phyloP scores from a whole-genome alignment of 2,329 filamentous ascomycete genomes.

The Rhexocercosporidium sp. region DNA sequence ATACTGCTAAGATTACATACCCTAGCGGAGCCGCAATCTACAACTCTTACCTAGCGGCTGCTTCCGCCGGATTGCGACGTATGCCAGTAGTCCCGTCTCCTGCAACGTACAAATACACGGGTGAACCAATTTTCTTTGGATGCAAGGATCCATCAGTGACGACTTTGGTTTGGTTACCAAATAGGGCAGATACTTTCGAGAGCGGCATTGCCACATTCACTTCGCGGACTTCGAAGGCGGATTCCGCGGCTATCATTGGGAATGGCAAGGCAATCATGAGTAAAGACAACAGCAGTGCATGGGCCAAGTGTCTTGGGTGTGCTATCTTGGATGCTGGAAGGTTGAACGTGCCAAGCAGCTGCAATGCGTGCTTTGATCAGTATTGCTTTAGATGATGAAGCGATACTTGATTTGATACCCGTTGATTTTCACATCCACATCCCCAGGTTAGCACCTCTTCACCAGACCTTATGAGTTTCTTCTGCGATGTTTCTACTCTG shows the following conservation, averaged over 20 bases:
- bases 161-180: constrained; percentile 14
- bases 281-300: constrained; percentile 4
- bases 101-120: neutral
- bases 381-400: constrained; percentile 8
- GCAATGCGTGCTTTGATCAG: constrained; percentile 9
- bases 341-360: constrained; percentile 9
- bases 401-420: too few relatives aligned
- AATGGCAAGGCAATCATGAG: constrained; percentile 19
- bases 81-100: constrained; percentile 9
- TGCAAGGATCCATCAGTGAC: neutral
- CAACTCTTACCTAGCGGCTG: constrained; percentile 6
- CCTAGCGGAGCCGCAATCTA: constrained; percentile 10
- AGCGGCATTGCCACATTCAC: constrained; percentile 13
- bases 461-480: too few relatives aligned
- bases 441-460: too few relatives aligned
- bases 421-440: too few relatives aligned
- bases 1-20: neutral
- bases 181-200: neutral
- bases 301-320: constrained; percentile 15
- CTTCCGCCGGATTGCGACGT: neutral
- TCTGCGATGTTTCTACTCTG: too few relatives aligned
- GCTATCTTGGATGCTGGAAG: constrained; percentile 17
- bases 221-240: neutral
- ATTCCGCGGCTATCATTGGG: constrained; percentile 1
- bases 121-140: constrained; percentile 7